A percentile compares a stretch with the other conserved stretches of the same genome.
phyloP scores from a whole-genome alignment of 768 basidiomycete genomes.

The Phlebiopsis flavidoalba region DNA sequence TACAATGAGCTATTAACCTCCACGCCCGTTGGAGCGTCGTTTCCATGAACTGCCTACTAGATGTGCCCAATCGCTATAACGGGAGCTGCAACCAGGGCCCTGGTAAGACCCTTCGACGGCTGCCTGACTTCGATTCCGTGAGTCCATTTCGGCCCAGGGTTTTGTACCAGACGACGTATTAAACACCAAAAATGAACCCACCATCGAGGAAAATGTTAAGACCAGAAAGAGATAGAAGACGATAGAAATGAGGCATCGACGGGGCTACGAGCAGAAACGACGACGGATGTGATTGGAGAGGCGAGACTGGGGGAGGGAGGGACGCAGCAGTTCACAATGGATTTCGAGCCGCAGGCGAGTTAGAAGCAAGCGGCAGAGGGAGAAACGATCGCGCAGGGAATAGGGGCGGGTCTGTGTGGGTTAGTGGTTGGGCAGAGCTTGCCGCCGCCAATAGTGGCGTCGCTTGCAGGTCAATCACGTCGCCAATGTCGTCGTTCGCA shows the following conservation, averaged over 20 bases:
- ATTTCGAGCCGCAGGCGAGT: conserved; percentile 56
- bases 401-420: conserved; percentile 31
- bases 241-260: conserved; percentile 67
- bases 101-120: conserved; percentile 57
- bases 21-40: conserved; percentile 63
- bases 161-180: conserved; percentile 58
- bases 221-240: conserved; percentile 59
- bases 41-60: conserved; percentile 56
- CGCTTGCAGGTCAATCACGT: conserved; percentile 17
- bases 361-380: conserved; percentile 62
- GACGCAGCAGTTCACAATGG: conserved; percentile 50
- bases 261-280: conserved; percentile 68
- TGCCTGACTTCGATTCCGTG: conserved; percentile 63
- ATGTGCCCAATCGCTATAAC: too few species aligned
- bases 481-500: conserved; percentile 30
- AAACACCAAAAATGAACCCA: conserved; percentile 53
- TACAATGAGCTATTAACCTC: conserved; percentile 64
- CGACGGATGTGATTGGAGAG: conserved; percentile 72
- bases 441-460: conserved; percentile 8
- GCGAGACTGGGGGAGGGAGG: conserved; percentile 37
- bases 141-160: conserved; percentile 57
- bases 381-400: conserved; percentile 61
- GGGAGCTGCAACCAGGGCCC: too few species aligned
- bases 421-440: conserved; percentile 14
- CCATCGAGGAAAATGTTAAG: conserved; percentile 75